Base-by-base conservation (phyloP, 2,329 filamentous ascomycete species). In the Bipolaris victoriae region DNA sequence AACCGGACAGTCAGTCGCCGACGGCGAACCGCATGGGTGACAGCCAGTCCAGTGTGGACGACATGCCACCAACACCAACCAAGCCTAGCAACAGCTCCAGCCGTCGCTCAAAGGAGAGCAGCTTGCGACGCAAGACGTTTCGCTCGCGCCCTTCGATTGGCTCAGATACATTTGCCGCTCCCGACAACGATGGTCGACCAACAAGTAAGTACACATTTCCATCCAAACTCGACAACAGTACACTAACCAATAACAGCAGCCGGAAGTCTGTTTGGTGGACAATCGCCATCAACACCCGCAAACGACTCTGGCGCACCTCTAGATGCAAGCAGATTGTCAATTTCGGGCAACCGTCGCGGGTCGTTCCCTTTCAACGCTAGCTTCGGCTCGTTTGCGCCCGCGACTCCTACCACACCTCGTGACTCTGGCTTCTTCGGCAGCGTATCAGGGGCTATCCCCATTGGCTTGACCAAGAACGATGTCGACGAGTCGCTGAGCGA, bases 31-130 rank as follows among this genome's bases (percentile, higher is more conserved):
- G 80, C 24, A 75, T 76, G 55, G 73, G 79, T 31, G 85, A 87
- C 55, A 83, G 81, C 63, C 86, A 88, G 65, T 71, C 79, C 5
- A 82, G 83, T 51, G 81, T 78, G 16, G 91, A 93, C 37, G 92
- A 97, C 48, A 81, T 94, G 55, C 93, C 94, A n/a, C 93, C 94
- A 1, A 99, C 95, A 1, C 95, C 95, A 0, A 98, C 95, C 0
- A 98, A 97, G 76, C 86, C 86, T 64, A 76, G 74, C 36, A 68
- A 79, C 76, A 67, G 83, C 24, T 70, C 69, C n/a, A 71, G 73
- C 51, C 74, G 79, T 51, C 77, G 77, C 41, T 81, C 79, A 22
- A 82, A 81, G 69, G 79, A 81, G 57, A 83, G 80, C 72, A 83
- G 81, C 66, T 61, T 83, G 58, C 74, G 81, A 52, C 82, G 81